phyloP scores from a whole-genome alignment of 2,329 filamentous ascomycete genomes.

The Diplodia intermedia region DNA sequence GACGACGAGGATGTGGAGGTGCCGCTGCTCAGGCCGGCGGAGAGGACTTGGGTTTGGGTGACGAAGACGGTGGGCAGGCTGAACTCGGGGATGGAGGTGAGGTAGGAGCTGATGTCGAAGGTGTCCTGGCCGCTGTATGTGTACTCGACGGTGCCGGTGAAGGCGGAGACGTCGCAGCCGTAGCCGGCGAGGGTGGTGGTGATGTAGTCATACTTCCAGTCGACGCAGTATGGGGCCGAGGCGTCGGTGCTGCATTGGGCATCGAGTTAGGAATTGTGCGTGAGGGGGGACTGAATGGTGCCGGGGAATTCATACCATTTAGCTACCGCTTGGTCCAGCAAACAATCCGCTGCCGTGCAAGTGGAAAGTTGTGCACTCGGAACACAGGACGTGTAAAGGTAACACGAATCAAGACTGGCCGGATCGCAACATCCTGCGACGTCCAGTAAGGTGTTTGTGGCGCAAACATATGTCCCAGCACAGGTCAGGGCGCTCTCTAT shows the following conservation, averaged over 20 bases:
- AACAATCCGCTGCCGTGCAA: constrained; percentile 41
- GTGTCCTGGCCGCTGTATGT: constrained; percentile 30
- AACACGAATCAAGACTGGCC: constrained; percentile 37
- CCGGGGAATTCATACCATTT: constrained; percentile 39
- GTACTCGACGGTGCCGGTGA: constrained; percentile 30
- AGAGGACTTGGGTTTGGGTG: constrained; percentile 21
- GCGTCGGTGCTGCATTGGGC: constrained; percentile 34
- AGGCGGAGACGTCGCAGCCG: constrained; percentile 39
- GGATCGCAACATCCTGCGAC: constrained; percentile 47
- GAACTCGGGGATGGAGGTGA: constrained; percentile 18
- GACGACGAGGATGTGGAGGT: neutral
- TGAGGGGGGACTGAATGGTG: neutral
- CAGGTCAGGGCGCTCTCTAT: constrained; percentile 44
- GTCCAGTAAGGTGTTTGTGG: constrained; percentile 43
- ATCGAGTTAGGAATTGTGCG: neutral
- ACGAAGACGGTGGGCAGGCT: constrained; percentile 23
- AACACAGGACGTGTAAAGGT: constrained; percentile 44
- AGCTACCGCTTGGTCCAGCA: constrained; percentile 38
- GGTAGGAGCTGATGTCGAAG: constrained; percentile 24
- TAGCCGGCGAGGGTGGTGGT: constrained; percentile 36
- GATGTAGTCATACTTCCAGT: constrained; percentile 30
- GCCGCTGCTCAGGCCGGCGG: constrained; percentile 5
- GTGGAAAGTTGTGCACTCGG: constrained; percentile 38
- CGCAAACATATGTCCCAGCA: constrained; percentile 40
- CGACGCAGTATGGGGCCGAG: constrained; percentile 40